Conservation (phyloP, 257 asterid species). For the Solanum appendiculatum region DNA sequence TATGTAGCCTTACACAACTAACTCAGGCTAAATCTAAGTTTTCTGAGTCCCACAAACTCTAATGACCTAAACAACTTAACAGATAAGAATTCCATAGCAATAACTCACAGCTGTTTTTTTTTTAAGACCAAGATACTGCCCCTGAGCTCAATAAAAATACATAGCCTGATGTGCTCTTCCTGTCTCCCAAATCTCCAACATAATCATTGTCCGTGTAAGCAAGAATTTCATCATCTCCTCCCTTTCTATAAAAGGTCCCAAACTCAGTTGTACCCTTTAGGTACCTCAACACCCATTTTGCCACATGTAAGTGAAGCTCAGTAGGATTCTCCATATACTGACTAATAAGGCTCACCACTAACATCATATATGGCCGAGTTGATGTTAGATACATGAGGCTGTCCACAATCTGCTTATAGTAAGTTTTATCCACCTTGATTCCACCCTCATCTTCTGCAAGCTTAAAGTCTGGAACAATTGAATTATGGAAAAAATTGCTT, state of each 20-base stretch:
- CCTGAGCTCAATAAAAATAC: neutral
- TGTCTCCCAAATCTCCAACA: neutral
- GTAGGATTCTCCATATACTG: neutral
- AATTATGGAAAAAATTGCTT: neutral
- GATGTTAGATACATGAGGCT: neutral
- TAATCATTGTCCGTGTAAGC: neutral
- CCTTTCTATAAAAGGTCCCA: neutral
- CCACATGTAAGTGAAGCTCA: neutral
- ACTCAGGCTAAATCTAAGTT: no score
- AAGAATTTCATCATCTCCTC: neutral
- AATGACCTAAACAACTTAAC: no score
- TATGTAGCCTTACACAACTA: no score
- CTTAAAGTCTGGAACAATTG: no score
- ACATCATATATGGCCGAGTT: neutral
- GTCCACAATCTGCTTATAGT: neutral
- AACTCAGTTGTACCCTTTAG: neutral
- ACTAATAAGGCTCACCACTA: neutral
- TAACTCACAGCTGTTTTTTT: no score
- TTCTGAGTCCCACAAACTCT: no score
- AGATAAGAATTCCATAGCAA: no score
- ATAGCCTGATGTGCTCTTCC: neutral
- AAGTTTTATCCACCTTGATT: neutral
- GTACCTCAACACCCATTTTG: neutral
- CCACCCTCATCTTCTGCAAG: neutral
- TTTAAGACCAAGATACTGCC: neutral